phyloP scores from a whole-genome alignment of 257 asterid genomes.

The Solanum chilense region DNA sequence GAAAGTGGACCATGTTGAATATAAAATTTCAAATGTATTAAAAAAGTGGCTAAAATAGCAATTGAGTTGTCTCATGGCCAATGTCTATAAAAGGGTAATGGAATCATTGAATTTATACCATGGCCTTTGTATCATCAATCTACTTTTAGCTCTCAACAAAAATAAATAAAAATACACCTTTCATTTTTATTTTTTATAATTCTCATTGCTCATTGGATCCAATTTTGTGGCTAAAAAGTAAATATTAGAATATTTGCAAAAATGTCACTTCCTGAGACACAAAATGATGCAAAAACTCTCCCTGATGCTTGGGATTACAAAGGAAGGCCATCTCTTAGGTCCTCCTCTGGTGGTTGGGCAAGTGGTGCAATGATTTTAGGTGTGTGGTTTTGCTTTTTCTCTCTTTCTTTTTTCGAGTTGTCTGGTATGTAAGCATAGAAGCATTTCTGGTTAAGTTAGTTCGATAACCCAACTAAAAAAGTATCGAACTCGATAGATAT shows the following conservation, averaged over 20 bases:
- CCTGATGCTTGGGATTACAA: constrained; percentile 64
- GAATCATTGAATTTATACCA: neutral
- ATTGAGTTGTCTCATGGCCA: neutral
- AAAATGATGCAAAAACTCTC: constrained; percentile 29
- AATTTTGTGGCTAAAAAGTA: neutral
- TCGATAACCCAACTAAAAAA: neutral
- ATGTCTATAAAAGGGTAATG: constrained; percentile 14
- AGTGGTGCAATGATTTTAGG: constrained; percentile 60
- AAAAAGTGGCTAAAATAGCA: neutral
- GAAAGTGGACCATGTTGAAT: neutral
- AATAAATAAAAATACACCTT: neutral
- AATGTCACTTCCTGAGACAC: constrained; percentile 53
- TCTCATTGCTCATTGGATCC: neutral
- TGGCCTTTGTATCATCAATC: neutral
- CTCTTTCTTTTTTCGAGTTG: rapidly evolving
- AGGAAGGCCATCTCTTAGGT: constrained; percentile 41
- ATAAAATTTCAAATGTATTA: neutral
- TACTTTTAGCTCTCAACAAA: neutral
- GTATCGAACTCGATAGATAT: neutral
- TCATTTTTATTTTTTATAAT: neutral
- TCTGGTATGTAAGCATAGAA: neutral
- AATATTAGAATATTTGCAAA: neutral
- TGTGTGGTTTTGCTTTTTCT: neutral
- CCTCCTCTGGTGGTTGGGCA: constrained; percentile 56
- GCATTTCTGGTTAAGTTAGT: neutral